These are phyloP conservation scores for Eutrema heterophyllum DNA, from an alignment of 345 rosid genomes.

Conservation along the genomic window DNA sequence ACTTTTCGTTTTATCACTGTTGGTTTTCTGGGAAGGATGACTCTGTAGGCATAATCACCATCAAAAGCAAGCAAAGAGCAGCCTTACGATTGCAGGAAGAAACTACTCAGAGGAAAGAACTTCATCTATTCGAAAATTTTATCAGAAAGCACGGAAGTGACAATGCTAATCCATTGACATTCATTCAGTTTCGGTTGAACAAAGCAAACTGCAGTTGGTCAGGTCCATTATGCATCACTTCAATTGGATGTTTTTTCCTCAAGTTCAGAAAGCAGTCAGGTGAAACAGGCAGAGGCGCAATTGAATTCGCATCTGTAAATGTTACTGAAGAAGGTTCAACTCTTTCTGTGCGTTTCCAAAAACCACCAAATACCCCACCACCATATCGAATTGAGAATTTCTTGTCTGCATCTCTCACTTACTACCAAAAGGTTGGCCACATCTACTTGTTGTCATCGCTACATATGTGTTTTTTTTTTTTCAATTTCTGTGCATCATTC, in stretches of 20 bases:
- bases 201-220: constrained; percentile 70
- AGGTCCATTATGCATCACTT: constrained; percentile 86
- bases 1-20: constrained; percentile 10
- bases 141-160: constrained; percentile 73
- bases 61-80: constrained; percentile 55
- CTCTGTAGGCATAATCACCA: constrained; percentile 40
- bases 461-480: not conserved
- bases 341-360: constrained; percentile 66
- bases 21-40: constrained; percentile 52
- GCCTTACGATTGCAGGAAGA: constrained; percentile 49
- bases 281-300: constrained; percentile 38
- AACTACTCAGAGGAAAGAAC: constrained; percentile 47
- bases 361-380: constrained; percentile 57
- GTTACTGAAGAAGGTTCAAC: constrained; percentile 86
- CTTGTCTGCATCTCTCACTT: constrained; percentile 64
- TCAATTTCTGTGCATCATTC: not conserved
- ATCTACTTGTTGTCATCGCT: constrained; percentile 22
- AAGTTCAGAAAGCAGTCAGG: constrained; percentile 63
- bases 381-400: constrained; percentile 89
- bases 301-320: constrained; percentile 68
- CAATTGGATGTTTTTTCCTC: constrained; percentile 78
- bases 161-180: constrained; percentile 41
- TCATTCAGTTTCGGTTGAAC: constrained; percentile 63
- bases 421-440: constrained; percentile 79
- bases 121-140: constrained; percentile 70